These are phyloP conservation scores for Ganoderma boninense DNA, from an alignment of 1,284 basidiomycete genomes.

Conservation along the genomic window DNA sequence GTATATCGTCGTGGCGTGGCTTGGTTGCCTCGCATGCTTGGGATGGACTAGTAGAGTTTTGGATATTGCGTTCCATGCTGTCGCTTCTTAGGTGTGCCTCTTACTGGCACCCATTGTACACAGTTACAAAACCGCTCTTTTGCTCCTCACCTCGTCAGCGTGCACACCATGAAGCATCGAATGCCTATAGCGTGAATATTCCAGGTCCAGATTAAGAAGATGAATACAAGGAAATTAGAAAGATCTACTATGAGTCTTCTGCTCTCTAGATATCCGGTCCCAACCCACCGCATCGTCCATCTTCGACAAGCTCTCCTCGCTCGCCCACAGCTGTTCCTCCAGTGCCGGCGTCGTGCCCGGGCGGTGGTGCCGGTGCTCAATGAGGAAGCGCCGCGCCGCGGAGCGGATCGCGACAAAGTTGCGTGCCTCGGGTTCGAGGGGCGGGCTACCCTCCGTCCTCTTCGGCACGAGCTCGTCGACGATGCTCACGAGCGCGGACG, in stretches of 20 bases:
- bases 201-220: background rate
- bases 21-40: conserved; percentile 10
- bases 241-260: conserved; percentile 2
- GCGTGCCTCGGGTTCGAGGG: conserved; percentile 19
- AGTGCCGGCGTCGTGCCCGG: conserved; percentile 27
- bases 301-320: conserved; percentile 29
- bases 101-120: conserved; percentile 2
- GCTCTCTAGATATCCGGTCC: conserved; percentile 24
- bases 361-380: conserved; percentile 17
- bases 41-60: conserved; percentile 19
- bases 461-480: conserved; percentile 32
- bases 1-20: conserved; percentile 18
- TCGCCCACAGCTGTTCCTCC: conserved; percentile 35
- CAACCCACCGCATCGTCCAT: conserved; percentile 29
- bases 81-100: background rate
- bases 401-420: conserved; percentile 33
- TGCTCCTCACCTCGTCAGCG: background rate
- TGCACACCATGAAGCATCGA: background rate
- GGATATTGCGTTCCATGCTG: background rate
- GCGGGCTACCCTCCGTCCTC: conserved; percentile 21
- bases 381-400: conserved; percentile 28
- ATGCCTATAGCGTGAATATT: background rate
- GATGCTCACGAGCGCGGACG: conserved; percentile 32
- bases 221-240: background rate
- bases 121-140: conserved; percentile 1